These are phyloP conservation scores for Neurospora sp. DNA, from an alignment of 495 filamentous ascomycete genomes.

Conservation along the genomic window DNA sequence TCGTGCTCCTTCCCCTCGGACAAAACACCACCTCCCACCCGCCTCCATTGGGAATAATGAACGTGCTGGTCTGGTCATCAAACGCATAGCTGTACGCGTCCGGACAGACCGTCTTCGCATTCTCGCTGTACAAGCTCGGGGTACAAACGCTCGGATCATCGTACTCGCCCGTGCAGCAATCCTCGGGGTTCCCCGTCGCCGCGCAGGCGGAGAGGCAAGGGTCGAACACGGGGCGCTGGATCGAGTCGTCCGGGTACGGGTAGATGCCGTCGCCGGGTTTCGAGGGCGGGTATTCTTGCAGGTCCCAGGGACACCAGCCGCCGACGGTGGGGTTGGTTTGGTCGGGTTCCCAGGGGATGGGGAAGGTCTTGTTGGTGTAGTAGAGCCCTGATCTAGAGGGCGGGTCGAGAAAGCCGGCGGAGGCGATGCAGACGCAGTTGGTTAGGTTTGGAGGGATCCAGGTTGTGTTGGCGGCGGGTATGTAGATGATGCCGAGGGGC, in stretches of 20 bases:
- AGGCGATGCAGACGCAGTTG: constrained; percentile 62
- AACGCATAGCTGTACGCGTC: constrained; percentile 77
- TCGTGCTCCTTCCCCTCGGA: constrained; percentile 58
- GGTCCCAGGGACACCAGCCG: constrained; percentile 71
- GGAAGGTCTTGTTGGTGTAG: constrained; percentile 47
- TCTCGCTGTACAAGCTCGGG: constrained; percentile 50
- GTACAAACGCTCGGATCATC: constrained; percentile 45
- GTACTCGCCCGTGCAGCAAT: constrained; percentile 64
- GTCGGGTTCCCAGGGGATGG: constrained; percentile 51
- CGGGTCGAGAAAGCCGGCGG: constrained; percentile 42
- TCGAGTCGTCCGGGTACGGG: constrained; percentile 61
- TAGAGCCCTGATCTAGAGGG: constrained; percentile 27
- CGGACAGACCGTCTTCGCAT: constrained; percentile 64
- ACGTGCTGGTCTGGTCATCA: constrained; percentile 65
- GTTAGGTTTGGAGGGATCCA: constrained; percentile 64
- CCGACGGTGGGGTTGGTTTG: constrained; percentile 39
- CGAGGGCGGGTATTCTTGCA: constrained; percentile 52
- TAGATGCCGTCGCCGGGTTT: constrained; percentile 60
- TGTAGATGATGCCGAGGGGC: constrained; percentile 56
- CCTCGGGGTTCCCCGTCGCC: constrained; percentile 41
- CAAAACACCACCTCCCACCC: constrained; percentile 74
- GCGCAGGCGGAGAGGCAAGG: constrained; percentile 65
- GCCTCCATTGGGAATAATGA: constrained; percentile 60
- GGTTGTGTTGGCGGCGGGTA: constrained; percentile 42
- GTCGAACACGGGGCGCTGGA: constrained; percentile 56